Evolutionary conservation across 306 rosid species (phyloP).

Genomic region (Adenanthera pavonina): DNA sequence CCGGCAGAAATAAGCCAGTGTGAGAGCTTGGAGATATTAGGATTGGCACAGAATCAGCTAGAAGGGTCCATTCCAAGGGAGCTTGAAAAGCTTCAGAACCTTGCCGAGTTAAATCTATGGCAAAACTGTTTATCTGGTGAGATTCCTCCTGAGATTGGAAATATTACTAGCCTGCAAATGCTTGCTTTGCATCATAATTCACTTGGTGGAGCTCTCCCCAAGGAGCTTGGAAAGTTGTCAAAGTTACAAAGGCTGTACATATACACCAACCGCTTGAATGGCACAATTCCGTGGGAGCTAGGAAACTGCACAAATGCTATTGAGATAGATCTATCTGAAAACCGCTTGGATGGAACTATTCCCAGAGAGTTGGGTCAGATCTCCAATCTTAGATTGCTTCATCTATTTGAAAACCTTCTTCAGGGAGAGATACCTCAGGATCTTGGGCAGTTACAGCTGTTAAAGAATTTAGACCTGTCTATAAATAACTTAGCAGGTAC

Average conservation of each 20-base stretch:
- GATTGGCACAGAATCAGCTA: slow-evolving; percentile 71
- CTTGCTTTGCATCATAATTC: slow-evolving; percentile 72
- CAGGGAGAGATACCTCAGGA: slow-evolving; percentile 68
- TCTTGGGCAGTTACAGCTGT: slow-evolving; percentile 59
- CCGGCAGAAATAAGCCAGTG: slow-evolving; percentile 65
- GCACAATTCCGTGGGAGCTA: slow-evolving; percentile 66
- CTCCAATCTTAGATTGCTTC: slow-evolving; percentile 65
- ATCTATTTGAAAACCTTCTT: slow-evolving; percentile 71
- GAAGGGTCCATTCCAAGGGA: slow-evolving; percentile 69
- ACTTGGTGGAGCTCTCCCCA: slow-evolving; percentile 57
- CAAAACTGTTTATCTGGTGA: slow-evolving; percentile 66
- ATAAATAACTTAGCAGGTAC: slow-evolving; percentile 70
- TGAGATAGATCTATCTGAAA: slow-evolving; percentile 80
- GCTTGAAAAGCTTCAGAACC: slow-evolving; percentile 69
- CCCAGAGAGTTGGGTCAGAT: slow-evolving; percentile 66
- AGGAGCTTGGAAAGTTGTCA: slow-evolving; percentile 63
- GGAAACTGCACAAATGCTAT: slow-evolving; percentile 69
- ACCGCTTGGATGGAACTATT: slow-evolving; percentile 61
- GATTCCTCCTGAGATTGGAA: slow-evolving; percentile 76
- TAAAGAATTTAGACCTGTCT: slow-evolving; percentile 60
- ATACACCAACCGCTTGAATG: slow-evolving; percentile 77
- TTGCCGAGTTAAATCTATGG: slow-evolving; percentile 68
- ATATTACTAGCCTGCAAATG: slow-evolving; percentile 59
- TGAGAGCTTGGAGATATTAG: slow-evolving; percentile 63
- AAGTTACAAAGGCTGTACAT: slow-evolving; percentile 59